Evolutionary conservation across 2,329 filamentous ascomycete species (phyloP).

Genomic region (Colletotrichum sp.): DNA sequence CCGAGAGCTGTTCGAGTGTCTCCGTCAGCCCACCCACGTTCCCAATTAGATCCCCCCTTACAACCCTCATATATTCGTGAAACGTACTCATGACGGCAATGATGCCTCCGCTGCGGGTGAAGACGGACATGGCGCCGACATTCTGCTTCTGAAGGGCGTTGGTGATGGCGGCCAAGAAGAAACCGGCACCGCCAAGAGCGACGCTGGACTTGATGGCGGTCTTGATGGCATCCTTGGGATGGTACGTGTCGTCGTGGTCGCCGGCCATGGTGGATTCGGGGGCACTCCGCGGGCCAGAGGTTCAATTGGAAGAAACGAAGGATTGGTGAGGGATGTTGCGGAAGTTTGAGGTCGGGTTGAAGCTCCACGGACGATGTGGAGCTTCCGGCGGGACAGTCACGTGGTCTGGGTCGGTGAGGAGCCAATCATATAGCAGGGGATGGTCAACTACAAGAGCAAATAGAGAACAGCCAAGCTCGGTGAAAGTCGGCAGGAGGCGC

Average conservation of each 20-base stretch:
- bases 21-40: background rate
- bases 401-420: background rate
- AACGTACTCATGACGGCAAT: slow-evolving; percentile 50
- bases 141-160: slow-evolving; percentile 87
- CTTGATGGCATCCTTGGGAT: slow-evolving; percentile 77
- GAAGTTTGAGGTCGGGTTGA: slow-evolving; percentile 24
- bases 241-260: slow-evolving; percentile 57
- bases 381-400: background rate
- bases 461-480: background rate
- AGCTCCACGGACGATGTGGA: slow-evolving; percentile 18
- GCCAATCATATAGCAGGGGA: slow-evolving; percentile 19
- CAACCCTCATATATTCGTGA: background rate
- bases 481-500: background rate
- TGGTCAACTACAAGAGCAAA: background rate
- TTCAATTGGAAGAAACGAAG: slow-evolving; percentile 17
- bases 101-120: slow-evolving; percentile 78
- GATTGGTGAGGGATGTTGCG: slow-evolving; percentile 19
- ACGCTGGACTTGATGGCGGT: slow-evolving; percentile 68
- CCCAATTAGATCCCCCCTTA: background rate
- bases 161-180: slow-evolving; percentile 78
- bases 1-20: slow-evolving; percentile 61
- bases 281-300: slow-evolving; percentile 15
- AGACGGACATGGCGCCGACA: slow-evolving; percentile 79
- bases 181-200: slow-evolving; percentile 70
- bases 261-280: slow-evolving; percentile 23